These are phyloP conservation scores for Psilocybe tampanensis DNA, from an alignment of 768 basidiomycete genomes.

Conservation along the genomic window DNA sequence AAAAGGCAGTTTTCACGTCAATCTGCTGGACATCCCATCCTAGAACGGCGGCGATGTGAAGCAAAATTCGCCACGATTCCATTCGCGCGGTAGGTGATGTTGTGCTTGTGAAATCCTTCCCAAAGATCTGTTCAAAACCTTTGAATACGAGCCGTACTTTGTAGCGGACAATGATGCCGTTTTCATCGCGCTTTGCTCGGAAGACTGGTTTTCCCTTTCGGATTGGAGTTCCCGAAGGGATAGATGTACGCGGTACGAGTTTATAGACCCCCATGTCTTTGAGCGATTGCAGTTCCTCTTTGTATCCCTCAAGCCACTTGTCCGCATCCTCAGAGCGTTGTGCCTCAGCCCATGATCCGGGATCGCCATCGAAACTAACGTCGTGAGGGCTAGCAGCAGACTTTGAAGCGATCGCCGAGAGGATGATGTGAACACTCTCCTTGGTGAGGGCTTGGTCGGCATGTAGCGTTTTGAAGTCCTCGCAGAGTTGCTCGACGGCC, in stretches of 20 bases:
- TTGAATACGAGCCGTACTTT: conserved; percentile 44
- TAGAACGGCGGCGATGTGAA: conserved; percentile 33
- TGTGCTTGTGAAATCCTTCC: conserved; percentile 43
- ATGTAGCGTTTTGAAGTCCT: not conserved
- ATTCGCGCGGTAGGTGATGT: no score
- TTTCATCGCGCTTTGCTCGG: conserved; percentile 23
- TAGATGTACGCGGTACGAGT: conserved; percentile 19
- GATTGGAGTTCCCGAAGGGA: conserved; percentile 25
- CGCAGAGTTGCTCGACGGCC: not conserved
- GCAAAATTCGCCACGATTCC: conserved; percentile 38
- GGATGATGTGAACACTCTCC: not conserved
- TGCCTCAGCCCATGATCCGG: conserved; percentile 20
- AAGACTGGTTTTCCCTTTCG: conserved; percentile 15
- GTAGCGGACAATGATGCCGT: conserved; percentile 27
- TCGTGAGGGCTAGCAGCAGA: conserved; percentile 1
- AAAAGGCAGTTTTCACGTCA: conserved; percentile 42
- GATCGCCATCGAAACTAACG: conserved; percentile 6
- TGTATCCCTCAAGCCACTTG: conserved; percentile 17
- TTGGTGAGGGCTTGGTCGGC: no score
- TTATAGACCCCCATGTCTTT: conserved; percentile 28
- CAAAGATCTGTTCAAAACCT: conserved; percentile 42
- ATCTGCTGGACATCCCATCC: conserved; percentile 41
- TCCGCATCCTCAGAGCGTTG: conserved; percentile 23
- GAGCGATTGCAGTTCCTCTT: conserved; percentile 26
- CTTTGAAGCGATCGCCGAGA: conserved; percentile 3